Conservation (phyloP, 2,329 filamentous ascomycete genomes). For the Trichoderma sp. region DNA sequence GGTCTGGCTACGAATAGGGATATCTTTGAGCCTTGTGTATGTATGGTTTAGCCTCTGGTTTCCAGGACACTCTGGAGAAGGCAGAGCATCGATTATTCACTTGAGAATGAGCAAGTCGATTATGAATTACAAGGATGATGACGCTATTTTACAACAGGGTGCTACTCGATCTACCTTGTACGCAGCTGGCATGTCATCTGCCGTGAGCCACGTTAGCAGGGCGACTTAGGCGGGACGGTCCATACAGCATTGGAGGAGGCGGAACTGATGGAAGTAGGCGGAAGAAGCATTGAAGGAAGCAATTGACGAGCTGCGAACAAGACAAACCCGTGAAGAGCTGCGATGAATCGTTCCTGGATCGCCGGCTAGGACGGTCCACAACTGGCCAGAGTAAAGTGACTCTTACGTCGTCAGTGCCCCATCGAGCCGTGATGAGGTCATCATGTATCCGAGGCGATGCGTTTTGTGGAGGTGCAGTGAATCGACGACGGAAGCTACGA, state of each 20-base stretch:
- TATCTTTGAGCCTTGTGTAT: not conserved
- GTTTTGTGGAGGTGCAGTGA: slow-evolving; percentile 10
- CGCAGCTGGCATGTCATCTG: not conserved
- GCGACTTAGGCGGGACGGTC: not conserved
- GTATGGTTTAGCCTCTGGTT: not conserved
- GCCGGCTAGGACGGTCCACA: slow-evolving; percentile 1
- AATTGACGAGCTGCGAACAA: not conserved
- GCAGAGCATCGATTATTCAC: not conserved
- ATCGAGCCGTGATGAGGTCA: slow-evolving; percentile 17
- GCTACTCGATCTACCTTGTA: not conserved
- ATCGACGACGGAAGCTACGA: slow-evolving; percentile 1
- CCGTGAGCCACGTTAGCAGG: not conserved
- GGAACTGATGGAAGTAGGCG: not conserved
- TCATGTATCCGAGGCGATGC: slow-evolving; percentile 3
- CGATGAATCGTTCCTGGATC: slow-evolving; percentile 13
- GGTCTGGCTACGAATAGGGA: not conserved
- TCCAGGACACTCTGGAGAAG: not conserved
- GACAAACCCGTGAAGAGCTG: not conserved
- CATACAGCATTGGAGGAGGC: not conserved
- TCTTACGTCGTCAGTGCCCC: slow-evolving; percentile 13
- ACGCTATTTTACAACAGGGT: not conserved
- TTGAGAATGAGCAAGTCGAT: not conserved
- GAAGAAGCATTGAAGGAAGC: not conserved
- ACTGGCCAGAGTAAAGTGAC: not conserved
- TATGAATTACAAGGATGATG: too few relatives aligned